These are phyloP conservation scores for Parietaria judaica DNA, from an alignment of 306 rosid genomes.

Conservation along the genomic window DNA sequence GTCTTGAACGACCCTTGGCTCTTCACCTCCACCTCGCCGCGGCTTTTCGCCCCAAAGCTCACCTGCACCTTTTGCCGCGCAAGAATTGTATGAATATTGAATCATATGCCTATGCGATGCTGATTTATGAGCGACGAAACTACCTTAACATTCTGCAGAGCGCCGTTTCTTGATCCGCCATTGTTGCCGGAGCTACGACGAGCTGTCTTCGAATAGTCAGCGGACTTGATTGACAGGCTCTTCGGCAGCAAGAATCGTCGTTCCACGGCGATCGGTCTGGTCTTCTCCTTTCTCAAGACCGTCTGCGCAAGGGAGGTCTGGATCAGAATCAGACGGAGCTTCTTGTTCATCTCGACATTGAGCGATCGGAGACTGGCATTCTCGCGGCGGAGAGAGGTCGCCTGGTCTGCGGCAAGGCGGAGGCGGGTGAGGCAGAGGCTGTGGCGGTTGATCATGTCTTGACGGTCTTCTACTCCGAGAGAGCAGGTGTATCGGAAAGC, in stretches of 20 bases:
- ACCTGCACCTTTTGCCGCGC: slow-evolving; percentile 41
- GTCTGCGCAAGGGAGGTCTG: slow-evolving; percentile 37
- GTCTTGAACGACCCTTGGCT: slow-evolving; percentile 43
- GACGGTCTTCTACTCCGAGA: slow-evolving; percentile 56
- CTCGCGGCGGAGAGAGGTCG: slow-evolving; percentile 59
- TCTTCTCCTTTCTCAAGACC: neutral
- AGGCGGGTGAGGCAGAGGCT: slow-evolving; percentile 67
- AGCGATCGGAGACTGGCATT: slow-evolving; percentile 54
- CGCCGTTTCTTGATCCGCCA: slow-evolving; percentile 42
- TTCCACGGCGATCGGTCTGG: slow-evolving; percentile 38
- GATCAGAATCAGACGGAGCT: slow-evolving; percentile 48
- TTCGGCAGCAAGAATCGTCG: slow-evolving; percentile 74
- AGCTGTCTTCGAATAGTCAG: slow-evolving; percentile 58
- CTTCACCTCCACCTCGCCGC: slow-evolving; percentile 31
- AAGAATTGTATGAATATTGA: too few relatives aligned
- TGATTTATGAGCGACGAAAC: too few relatives aligned
- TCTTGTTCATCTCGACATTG: slow-evolving; percentile 64
- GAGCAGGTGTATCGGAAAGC: slow-evolving; percentile 30
- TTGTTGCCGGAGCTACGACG: slow-evolving; percentile 22
- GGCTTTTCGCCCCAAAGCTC: slow-evolving; percentile 23
- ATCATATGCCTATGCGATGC: too few relatives aligned
- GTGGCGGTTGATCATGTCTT: slow-evolving; percentile 84
- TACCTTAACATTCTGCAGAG: slow-evolving; percentile 47
- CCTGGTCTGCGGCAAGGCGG: slow-evolving; percentile 55
- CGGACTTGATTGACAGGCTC: slow-evolving; percentile 86